A percentile compares a stretch with the other conserved stretches of the same genome.
Conservation (phyloP, 1,284 basidiomycete genomes). For the Calocybe gambosa region DNA sequence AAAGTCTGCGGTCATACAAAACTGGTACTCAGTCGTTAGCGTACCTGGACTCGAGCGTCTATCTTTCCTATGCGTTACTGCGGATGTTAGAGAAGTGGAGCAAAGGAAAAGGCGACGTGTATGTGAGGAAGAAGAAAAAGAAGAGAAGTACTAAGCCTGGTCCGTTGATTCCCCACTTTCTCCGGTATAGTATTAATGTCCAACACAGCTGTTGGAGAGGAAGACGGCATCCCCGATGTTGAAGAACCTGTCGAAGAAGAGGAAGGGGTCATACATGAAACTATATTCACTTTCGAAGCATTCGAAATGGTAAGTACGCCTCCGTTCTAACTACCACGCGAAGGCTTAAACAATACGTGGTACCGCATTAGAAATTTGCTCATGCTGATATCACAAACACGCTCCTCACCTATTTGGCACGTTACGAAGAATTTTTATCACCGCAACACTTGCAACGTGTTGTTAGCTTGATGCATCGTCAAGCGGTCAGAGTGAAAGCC, state of each 20-base stretch:
- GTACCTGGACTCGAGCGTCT: slow-evolving; percentile 81
- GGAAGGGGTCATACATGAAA: slow-evolving; percentile 69
- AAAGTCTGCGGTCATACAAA: slow-evolving; percentile 71
- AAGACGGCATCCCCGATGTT: slow-evolving; percentile 57
- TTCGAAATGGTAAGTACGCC: slow-evolving; percentile 70
- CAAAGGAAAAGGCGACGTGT: slow-evolving; percentile 62
- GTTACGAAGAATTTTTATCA: slow-evolving; percentile 76
- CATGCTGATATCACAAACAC: slow-evolving; percentile 78
- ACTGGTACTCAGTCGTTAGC: slow-evolving; percentile 63
- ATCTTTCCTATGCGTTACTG: slow-evolving; percentile 77
- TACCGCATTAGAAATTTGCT: slow-evolving; percentile 67
- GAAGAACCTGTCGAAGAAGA: slow-evolving; percentile 59
- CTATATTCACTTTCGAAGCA: slow-evolving; percentile 83
- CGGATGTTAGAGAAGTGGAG: slow-evolving; percentile 85
- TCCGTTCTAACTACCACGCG: neutral
- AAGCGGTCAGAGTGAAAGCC: slow-evolving; percentile 82
- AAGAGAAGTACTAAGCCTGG: slow-evolving; percentile 44
- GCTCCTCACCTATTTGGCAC: slow-evolving; percentile 71
- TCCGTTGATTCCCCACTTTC: slow-evolving; percentile 11
- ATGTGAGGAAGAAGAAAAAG: slow-evolving; percentile 68
- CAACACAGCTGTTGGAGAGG: slow-evolving; percentile 38
- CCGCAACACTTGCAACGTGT: slow-evolving; percentile 82
- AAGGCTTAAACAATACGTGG: neutral
- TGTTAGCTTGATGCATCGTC: slow-evolving; percentile 81
- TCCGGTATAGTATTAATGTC: slow-evolving; percentile 3